phyloP scores from a whole-genome alignment of 345 rosid species.

The Jatropha curcas region DNA sequence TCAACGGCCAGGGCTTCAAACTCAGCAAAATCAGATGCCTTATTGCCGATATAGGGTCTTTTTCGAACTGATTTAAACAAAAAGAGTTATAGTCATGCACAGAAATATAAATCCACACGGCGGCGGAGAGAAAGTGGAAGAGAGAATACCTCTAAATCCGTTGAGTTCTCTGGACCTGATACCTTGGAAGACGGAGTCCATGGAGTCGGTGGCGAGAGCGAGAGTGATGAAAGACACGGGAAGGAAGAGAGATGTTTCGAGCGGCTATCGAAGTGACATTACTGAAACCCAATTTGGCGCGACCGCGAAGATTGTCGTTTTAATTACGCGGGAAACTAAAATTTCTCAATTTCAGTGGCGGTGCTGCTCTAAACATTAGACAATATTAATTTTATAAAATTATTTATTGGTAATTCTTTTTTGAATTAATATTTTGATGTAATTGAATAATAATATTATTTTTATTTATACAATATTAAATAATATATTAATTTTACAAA shows the following conservation, averaged over 20 bases:
- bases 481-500: too few relatives aligned
- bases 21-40: constrained; percentile 41
- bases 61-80: constrained; percentile 46
- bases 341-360: neutral
- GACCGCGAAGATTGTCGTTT: neutral
- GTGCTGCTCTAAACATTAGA: too few relatives aligned
- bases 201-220: neutral
- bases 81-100: neutral
- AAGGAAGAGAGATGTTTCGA: too few relatives aligned
- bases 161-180: constrained; percentile 75
- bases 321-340: constrained; percentile 18
- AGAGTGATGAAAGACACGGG: neutral
- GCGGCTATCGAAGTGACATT: neutral
- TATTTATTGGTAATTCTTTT: too few relatives aligned
- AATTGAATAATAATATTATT: too few relatives aligned
- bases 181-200: constrained; percentile 50
- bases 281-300: neutral
- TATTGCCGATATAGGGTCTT: constrained; percentile 45
- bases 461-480: too few relatives aligned
- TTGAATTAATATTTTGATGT: too few relatives aligned
- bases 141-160: constrained; percentile 51
- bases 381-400: too few relatives aligned
- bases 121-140: neutral
- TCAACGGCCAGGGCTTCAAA: constrained; percentile 55
- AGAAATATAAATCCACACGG: neutral